Conservation (phyloP, 768 basidiomycete species). For the Trametes gibbosa region DNA sequence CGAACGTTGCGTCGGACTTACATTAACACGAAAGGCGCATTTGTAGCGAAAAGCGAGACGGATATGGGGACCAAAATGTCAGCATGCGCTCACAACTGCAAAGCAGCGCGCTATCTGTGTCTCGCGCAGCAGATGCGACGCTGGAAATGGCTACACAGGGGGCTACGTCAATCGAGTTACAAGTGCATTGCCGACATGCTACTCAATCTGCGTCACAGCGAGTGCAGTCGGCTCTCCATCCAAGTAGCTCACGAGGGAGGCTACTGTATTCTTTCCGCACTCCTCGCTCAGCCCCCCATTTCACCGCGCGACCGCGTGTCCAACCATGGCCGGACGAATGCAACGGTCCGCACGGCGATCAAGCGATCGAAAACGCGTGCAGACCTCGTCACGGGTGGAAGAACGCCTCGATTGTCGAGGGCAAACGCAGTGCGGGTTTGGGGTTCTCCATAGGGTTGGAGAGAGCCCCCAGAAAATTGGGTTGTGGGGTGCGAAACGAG, state of each 20-base stretch:
- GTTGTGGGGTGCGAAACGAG: conserved; percentile 91
- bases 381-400: conserved; percentile 71
- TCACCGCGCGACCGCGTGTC: conserved; percentile 89
- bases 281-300: conserved; percentile 98
- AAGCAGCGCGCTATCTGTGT: conserved; percentile 28
- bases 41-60: conserved; percentile 15
- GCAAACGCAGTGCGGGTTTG: conserved; percentile 83
- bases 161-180: conserved; percentile 54
- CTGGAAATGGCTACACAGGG: conserved; percentile 51
- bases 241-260: conserved; percentile 26
- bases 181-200: conserved; percentile 61
- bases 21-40: conserved; percentile 23
- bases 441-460: conserved; percentile 90
- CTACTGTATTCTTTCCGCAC: conserved; percentile 54
- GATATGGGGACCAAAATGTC: conserved; percentile 64
- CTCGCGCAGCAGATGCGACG: conserved; percentile 24
- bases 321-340: conserved; percentile 73
- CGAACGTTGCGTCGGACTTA: conserved; percentile 84
- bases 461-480: conserved; percentile 99
- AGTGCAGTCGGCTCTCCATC: conserved; percentile 48
- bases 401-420: conserved; percentile 81
- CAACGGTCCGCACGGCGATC: conserved; percentile 79
- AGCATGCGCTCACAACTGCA: conserved; percentile 45
- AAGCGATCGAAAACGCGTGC: conserved; percentile 93
- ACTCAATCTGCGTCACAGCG: conserved; percentile 71